phyloP scores from a whole-genome alignment of 2,329 filamentous ascomycete species.

The Zymoseptoria crescenta region DNA sequence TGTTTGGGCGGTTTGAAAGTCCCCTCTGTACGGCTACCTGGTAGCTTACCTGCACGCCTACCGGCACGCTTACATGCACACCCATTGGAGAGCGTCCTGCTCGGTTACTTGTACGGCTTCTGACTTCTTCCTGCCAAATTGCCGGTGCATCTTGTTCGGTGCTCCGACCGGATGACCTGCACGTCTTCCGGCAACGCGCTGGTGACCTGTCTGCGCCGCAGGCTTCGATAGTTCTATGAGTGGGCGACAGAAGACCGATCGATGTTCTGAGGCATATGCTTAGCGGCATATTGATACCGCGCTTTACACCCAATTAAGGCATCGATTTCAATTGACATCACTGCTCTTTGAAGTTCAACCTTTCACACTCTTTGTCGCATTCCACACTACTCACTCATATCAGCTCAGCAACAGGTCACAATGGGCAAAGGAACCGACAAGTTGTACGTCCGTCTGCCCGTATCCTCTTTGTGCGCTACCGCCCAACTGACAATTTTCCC shows the following conservation, averaged over 20 bases:
- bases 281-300: neutral
- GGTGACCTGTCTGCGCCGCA: no score
- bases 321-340: neutral
- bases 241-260: no score
- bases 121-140: no score
- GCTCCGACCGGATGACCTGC: no score
- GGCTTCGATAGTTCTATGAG: no score
- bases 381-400: neutral
- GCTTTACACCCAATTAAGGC: neutral
- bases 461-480: neutral
- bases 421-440: slow-evolving; percentile 33
- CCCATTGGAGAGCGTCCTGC: no score
- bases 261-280: neutral
- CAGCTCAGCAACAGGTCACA: neutral
- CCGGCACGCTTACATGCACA: neutral
- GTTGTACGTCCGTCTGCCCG: slow-evolving; percentile 31
- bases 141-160: no score
- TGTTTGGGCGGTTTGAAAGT: neutral
- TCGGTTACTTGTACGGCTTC: no score
- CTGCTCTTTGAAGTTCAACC: neutral
- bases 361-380: neutral
- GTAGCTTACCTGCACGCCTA: neutral
- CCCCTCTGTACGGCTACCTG: neutral
- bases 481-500: slow-evolving; percentile 6
- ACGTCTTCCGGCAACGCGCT: no score